Percentiles rank a stretch among this genome's conserved stretches.
phyloP scores from a whole-genome alignment of 805 yeast species.

The Metschnikowia shivogae region DNA sequence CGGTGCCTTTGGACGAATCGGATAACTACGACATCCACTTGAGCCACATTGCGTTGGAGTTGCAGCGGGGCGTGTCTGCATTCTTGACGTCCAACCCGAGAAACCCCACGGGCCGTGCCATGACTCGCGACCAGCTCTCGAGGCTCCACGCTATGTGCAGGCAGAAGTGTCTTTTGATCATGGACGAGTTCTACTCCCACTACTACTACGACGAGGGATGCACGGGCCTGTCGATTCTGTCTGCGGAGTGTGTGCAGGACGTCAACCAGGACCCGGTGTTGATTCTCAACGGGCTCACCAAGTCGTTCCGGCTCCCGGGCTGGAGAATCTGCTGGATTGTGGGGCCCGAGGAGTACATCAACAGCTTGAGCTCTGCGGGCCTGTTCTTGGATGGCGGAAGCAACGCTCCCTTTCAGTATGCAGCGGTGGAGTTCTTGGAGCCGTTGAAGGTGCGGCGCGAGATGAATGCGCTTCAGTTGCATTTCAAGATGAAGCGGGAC shows the following conservation, averaged over 20 bases:
- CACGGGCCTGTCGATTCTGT: slow-evolving; percentile 47
- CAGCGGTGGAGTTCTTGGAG: slow-evolving; percentile 51
- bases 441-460: slow-evolving; percentile 49
- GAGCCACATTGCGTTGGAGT: slow-evolving; percentile 47
- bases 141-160: slow-evolving; percentile 52
- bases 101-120: slow-evolving; percentile 57
- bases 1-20: slow-evolving; percentile 54
- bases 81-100: slow-evolving; percentile 57
- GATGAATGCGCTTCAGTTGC: slow-evolving; percentile 54
- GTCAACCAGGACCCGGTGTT: slow-evolving; percentile 57
- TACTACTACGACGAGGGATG: slow-evolving; percentile 54
- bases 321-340: slow-evolving; percentile 63
- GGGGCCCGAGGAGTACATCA: slow-evolving; percentile 58
- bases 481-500: slow-evolving; percentile 55
- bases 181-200: slow-evolving; percentile 62
- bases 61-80: slow-evolving; percentile 56
- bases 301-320: slow-evolving; percentile 59
- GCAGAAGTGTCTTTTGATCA: slow-evolving; percentile 49
- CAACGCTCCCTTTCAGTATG: slow-evolving; percentile 58
- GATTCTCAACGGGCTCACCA: slow-evolving; percentile 57
- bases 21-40: slow-evolving; percentile 56
- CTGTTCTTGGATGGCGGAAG: slow-evolving; percentile 60
- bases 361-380: slow-evolving; percentile 54
- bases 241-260: slow-evolving; percentile 50
- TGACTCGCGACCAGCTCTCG: slow-evolving; percentile 44